A percentile compares a stretch with the other conserved stretches of the same genome.
Conservation (phyloP, 2,329 filamentous ascomycete genomes). For the Thelonectria rubi region DNA sequence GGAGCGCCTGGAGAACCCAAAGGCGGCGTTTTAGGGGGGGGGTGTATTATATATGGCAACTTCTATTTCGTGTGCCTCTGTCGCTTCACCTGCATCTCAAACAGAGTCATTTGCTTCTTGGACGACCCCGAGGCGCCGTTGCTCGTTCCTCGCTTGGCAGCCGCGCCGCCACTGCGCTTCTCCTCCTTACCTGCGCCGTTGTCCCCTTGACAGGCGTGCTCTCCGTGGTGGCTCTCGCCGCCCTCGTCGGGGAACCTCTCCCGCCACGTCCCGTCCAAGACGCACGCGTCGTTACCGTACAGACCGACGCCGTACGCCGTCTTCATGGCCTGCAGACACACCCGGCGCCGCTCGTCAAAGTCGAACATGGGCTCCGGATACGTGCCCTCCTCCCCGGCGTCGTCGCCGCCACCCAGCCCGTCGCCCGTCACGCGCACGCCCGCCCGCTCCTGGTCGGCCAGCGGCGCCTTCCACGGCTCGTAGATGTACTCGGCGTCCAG, state of each 20-base stretch:
- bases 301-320: conserved; percentile 72
- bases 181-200: conserved; percentile 27
- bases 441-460: conserved; percentile 73
- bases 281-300: conserved; percentile 69
- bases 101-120: conserved; percentile 42
- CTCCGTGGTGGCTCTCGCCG: conserved; percentile 46
- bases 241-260: conserved; percentile 53
- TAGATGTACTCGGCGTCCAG: conserved; percentile 78
- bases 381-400: conserved; percentile 56
- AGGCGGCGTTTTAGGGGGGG: conserved; percentile 34
- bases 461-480: conserved; percentile 79
- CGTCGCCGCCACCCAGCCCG: conserved; percentile 52
- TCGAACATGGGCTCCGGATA: conserved; percentile 85
- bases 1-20: conserved; percentile 44
- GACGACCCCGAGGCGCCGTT: conserved; percentile 28
- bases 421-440: conserved; percentile 69
- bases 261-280: conserved; percentile 68
- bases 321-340: conserved; percentile 76
- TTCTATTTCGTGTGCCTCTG: not conserved
- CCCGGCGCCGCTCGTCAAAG: conserved; percentile 68
- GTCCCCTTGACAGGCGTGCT: conserved; percentile 45
- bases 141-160: conserved; percentile 38
- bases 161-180: not conserved
- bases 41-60: conserved; percentile 7
- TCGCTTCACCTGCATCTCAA: not conserved